Conservation (phyloP, 116 monocot species). For the Phalaenopsis hybrid region DNA sequence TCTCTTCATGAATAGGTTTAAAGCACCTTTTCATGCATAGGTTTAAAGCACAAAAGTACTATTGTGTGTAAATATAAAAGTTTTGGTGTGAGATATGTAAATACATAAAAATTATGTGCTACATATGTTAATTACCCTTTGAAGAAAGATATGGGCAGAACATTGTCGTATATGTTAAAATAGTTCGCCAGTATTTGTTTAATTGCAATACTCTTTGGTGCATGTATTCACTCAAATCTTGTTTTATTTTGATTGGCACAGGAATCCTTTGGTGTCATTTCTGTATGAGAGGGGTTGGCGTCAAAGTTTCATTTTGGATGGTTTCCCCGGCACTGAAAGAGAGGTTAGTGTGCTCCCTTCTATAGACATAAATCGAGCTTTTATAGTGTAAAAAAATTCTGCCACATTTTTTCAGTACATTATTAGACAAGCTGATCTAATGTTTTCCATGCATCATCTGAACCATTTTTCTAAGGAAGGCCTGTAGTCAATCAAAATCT, state of each 20-base stretch:
- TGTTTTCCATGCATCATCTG: not conserved
- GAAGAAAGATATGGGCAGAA: not conserved
- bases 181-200: not conserved
- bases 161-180: not conserved
- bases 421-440: not conserved
- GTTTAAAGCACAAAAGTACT: too few species aligned
- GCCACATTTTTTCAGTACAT: too few species aligned
- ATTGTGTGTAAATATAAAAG: too few species aligned
- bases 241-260: constrained; percentile 35
- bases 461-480: not conserved
- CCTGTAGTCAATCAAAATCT: not conserved
- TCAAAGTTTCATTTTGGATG: constrained; percentile 68
- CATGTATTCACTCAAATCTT: constrained; percentile 12
- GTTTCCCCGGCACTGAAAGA: constrained; percentile 76
- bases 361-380: not conserved
- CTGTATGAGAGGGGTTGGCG: constrained; percentile 96
- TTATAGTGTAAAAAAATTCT: not conserved
- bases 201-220: not conserved
- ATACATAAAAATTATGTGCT: too few species aligned
- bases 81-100: too few species aligned
- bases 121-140: not conserved
- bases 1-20: too few species aligned
- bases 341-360: constrained; percentile 39
- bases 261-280: constrained; percentile 76
- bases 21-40: too few species aligned